These are phyloP conservation scores for Tulasnella sp. DNA, from an alignment of 768 basidiomycete genomes.

Conservation along the genomic window DNA sequence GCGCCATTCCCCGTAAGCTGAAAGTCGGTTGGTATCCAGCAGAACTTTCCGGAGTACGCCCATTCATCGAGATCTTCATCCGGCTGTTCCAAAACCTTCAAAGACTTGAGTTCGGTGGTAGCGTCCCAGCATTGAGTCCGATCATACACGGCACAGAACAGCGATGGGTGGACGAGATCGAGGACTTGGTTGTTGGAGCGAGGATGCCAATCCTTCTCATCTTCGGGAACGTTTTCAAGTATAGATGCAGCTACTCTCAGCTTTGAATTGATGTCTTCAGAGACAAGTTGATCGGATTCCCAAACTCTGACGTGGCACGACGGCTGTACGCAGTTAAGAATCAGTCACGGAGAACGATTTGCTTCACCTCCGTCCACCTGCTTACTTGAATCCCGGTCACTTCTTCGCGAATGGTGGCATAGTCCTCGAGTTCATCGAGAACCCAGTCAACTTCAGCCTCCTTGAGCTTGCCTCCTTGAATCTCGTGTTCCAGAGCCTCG, in stretches of 20 bases:
- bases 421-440: background rate
- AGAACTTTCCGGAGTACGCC: background rate
- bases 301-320: background rate
- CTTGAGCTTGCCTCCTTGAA: background rate
- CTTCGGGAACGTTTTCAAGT: background rate
- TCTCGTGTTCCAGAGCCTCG: background rate
- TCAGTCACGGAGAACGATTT: no score
- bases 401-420: background rate
- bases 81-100: background rate
- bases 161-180: background rate
- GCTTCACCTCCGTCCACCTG: background rate
- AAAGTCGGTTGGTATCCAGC: constrained; percentile 12
- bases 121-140: constrained; percentile 14
- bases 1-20: background rate
- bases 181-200: background rate
- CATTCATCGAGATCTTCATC: background rate
- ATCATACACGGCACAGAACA: background rate
- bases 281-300: background rate
- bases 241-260: background rate
- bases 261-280: background rate
- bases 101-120: background rate
- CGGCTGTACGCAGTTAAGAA: background rate
- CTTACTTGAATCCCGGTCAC: background rate
- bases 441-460: constrained; percentile 5
- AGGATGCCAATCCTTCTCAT: background rate